These are phyloP conservation scores for Debaryomycetaceae sp. DNA, from an alignment of 1,139 yeast genomes.

Conservation along the genomic window DNA sequence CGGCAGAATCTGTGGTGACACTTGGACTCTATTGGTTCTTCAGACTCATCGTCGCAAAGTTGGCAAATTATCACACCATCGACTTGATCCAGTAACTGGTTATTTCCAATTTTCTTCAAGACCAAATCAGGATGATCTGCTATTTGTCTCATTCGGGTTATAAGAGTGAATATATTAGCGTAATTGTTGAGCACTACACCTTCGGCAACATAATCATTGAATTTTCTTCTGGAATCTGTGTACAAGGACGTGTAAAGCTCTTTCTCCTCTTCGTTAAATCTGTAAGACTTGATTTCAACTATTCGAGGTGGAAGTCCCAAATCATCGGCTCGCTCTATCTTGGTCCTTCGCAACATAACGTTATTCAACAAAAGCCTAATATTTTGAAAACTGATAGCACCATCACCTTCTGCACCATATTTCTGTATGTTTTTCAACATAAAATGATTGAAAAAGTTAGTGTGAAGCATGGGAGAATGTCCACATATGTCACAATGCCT, in stretches of 20 bases:
- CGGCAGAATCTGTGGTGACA: constrained; percentile 94
- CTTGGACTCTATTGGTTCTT: constrained; percentile 90
- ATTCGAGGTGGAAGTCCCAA: constrained; percentile 93
- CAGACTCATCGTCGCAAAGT: constrained; percentile 95
- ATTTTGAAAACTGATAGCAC: constrained; percentile 70
- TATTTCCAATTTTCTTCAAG: constrained; percentile 58
- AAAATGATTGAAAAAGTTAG: constrained; percentile 92
- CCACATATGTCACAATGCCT: constrained; percentile 84
- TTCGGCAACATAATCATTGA: constrained; percentile 84
- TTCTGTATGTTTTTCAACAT: constrained; percentile 89
- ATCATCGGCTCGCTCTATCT: constrained; percentile 94
- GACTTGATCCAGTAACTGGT: constrained; percentile 29
- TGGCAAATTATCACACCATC: constrained; percentile 80
- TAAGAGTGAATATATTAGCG: constrained; percentile 92
- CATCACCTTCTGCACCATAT: constrained; percentile 77
- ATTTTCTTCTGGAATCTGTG: constrained; percentile 80
- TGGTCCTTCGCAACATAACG: constrained; percentile 90
- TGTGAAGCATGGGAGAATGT: constrained; percentile 91
- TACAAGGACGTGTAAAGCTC: constrained; percentile 86
- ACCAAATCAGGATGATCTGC: constrained; percentile 98
- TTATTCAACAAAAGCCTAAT: constrained; percentile 70
- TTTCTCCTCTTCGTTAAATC: constrained; percentile 89
- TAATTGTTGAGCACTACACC: constrained; percentile 94
- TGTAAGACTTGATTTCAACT: constrained; percentile 81
- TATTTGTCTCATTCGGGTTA: constrained; percentile 94